Percentiles rank a stretch among this genome's conserved stretches.
Conservation (phyloP, 805 yeast genomes). For the Saccharomycopsis fodiens region DNA sequence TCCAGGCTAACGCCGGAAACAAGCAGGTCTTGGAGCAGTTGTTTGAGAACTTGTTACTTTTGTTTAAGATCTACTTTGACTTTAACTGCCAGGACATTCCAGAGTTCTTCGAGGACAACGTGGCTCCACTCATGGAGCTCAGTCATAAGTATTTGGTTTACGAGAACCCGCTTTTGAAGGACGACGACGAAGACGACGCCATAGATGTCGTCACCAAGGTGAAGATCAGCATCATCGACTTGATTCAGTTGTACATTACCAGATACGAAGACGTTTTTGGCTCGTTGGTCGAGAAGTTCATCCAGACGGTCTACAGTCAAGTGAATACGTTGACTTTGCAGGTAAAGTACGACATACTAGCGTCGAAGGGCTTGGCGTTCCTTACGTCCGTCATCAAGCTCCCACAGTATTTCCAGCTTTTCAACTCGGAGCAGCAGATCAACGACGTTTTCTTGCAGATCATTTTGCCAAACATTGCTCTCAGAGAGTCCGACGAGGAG, state of each 20-base stretch:
- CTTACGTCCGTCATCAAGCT: slow-evolving; percentile 73
- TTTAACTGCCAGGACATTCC: slow-evolving; percentile 97
- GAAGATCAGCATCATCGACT: slow-evolving; percentile 77
- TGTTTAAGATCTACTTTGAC: slow-evolving; percentile 82
- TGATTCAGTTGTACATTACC: slow-evolving; percentile 77
- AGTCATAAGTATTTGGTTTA: slow-evolving; percentile 74
- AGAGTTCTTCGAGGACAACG: slow-evolving; percentile 91
- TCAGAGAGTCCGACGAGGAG: slow-evolving; percentile 87
- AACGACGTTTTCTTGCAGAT: slow-evolving; percentile 75
- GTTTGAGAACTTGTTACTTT: slow-evolving; percentile 62
- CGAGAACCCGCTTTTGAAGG: slow-evolving; percentile 45
- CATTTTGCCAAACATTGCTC: slow-evolving; percentile 78
- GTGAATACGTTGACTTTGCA: slow-evolving; percentile 59
- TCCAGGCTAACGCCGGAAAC: slow-evolving; percentile 34
- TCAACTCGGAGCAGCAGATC: slow-evolving; percentile 54
- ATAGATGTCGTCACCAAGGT: slow-evolving; percentile 62
- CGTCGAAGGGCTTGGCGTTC: slow-evolving; percentile 72
- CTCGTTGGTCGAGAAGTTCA: slow-evolving; percentile 67
- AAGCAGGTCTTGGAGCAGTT: slow-evolving; percentile 48
- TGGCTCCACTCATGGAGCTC: slow-evolving; percentile 67
- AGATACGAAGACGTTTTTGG: slow-evolving; percentile 90
- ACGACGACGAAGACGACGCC: slow-evolving; percentile 56
- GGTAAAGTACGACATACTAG: slow-evolving; percentile 76
- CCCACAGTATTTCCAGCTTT: slow-evolving; percentile 58
- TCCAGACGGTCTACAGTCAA: slow-evolving; percentile 75